A percentile compares a stretch with the other conserved stretches of the same genome.
These are phyloP conservation scores for Claviceps pusilla DNA, from an alignment of 2,329 filamentous ascomycete species.

Conservation along the genomic window DNA sequence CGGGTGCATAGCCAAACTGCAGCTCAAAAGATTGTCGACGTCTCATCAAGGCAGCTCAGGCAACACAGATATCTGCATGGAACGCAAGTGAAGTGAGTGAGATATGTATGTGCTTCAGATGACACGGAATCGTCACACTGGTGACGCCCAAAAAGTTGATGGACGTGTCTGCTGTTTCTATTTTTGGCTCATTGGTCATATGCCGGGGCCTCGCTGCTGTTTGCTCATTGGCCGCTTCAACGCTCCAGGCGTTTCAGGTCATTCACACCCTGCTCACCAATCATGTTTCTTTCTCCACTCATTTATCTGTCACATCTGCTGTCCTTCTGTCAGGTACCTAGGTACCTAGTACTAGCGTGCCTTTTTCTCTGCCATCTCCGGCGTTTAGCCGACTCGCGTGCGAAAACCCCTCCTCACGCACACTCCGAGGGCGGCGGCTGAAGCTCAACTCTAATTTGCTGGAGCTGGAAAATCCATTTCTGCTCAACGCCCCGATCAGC, in stretches of 20 bases:
- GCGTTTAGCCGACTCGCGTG: constrained; percentile 1
- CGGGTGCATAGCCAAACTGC: neutral
- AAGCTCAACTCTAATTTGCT: neutral
- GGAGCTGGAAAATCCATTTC: neutral
- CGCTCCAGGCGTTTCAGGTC: constrained; percentile 11
- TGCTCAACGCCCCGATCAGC: neutral
- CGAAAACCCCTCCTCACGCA: neutral
- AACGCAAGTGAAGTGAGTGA: neutral
- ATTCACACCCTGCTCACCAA: constrained; percentile 9
- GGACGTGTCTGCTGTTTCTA: constrained; percentile 2
- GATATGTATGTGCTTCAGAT: neutral
- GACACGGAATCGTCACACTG: neutral
- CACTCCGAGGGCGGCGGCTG: neutral
- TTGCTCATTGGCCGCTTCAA: constrained; percentile 7
- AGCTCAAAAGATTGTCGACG: neutral
- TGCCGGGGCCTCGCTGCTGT: neutral
- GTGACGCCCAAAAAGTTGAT: neutral
- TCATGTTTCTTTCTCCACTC: constrained; percentile 1
- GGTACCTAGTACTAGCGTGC: too few relatives aligned
- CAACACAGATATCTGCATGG: neutral
- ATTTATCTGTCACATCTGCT: neutral
- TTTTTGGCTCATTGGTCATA: constrained; percentile 8
- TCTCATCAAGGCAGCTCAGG: neutral
- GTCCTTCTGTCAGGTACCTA: neutral
- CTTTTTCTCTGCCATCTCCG: neutral